Evolutionary conservation across 2,329 filamentous ascomycete genomes (phyloP), one percentile per base, ranked within the genome.

Genomic region (Truncatella angustata): DNA sequence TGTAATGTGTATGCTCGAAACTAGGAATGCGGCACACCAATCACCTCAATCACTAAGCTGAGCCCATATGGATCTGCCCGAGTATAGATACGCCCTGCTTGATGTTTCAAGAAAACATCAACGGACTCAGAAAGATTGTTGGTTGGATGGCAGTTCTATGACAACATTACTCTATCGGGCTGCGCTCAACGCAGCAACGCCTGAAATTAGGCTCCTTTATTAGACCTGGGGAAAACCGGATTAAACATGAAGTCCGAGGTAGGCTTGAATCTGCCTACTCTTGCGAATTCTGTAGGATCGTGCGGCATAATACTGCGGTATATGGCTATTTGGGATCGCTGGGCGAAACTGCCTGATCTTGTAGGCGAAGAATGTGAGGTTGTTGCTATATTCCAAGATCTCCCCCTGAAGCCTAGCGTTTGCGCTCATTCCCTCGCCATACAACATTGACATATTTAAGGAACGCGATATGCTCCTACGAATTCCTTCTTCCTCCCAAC

Each of bases 381-480:
- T 14, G 14, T 32, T 32, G 28, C 28, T 32, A 14, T 32, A 7
- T 14, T 32, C 14, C 28, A 32, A 9, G 28, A 32, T 32, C 28
- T 32, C 28, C 14, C 14, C 28, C 28, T 32, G 28, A 32, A 32
- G 28, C 14, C 28, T 32, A 14, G 28, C 14, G 28, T 9, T 9
- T 32, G 28, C 28, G 7, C 28, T 7, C 28, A 32, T 32, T 7
- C 28, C 28, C 14, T 32, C 28, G 28, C 28, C 28, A 32, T 32
- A 32, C 14, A 32, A 32, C 28, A 32, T 32, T 32, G 28, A 14
- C 28, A 32, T 32, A 32, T 32, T 32, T 14, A 32, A 36, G 48
- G 35, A 28, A 52, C 32, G 20, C 50, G 40, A 43, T 52, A 52
- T 5, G 50, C 49, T n/a, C 34, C 23, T 9, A n/a, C 28, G 28